A percentile compares a stretch with the other conserved stretches of the same genome.
Conservation (phyloP, 768 basidiomycete genomes). For the Coprinellus micaceus region DNA sequence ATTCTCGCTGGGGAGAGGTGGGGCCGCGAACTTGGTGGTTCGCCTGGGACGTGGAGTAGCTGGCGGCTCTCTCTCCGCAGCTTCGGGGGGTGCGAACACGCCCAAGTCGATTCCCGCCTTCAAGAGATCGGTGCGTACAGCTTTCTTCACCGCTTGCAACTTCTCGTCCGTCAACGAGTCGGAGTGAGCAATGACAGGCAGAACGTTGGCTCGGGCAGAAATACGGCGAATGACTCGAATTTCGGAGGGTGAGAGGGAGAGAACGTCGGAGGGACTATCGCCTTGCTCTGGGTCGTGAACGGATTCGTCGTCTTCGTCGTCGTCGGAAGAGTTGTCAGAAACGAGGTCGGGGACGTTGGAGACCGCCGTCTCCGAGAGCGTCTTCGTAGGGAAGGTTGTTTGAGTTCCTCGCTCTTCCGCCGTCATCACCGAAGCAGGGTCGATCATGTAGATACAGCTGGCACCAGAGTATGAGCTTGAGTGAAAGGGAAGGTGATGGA, state of each 20-base stretch:
- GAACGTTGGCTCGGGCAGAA: constrained; percentile 68
- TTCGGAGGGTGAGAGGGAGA: constrained; percentile 75
- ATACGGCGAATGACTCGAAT: constrained; percentile 76
- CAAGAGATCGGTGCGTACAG: constrained; percentile 63
- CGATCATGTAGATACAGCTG: constrained; percentile 84
- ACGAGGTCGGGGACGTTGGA: constrained; percentile 54
- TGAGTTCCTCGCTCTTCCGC: constrained; percentile 46
- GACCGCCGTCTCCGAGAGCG: constrained; percentile 66
- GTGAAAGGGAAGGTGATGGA: constrained; percentile 4
- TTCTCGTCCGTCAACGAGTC: constrained; percentile 84
- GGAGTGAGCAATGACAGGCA: constrained; percentile 76
- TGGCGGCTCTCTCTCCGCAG: constrained; percentile 17
- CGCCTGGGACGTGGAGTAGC: constrained; percentile 28
- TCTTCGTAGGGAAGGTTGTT: constrained; percentile 47
- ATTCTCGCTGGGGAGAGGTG: constrained; percentile 23
- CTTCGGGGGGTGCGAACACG: constrained; percentile 56
- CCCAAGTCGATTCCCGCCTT: constrained; percentile 73
- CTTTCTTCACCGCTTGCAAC: constrained; percentile 64
- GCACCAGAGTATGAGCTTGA: constrained; percentile 12
- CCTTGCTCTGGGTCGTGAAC: constrained; percentile 41
- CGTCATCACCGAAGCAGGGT: constrained; percentile 68
- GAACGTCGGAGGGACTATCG: constrained; percentile 44
- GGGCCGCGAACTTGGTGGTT: constrained; percentile 28
- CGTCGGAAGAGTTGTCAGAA: constrained; percentile 49
- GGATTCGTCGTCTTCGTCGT: constrained; percentile 30